Conservation (phyloP, 495 filamentous ascomycete species). For the Tetracladium setigerum region DNA sequence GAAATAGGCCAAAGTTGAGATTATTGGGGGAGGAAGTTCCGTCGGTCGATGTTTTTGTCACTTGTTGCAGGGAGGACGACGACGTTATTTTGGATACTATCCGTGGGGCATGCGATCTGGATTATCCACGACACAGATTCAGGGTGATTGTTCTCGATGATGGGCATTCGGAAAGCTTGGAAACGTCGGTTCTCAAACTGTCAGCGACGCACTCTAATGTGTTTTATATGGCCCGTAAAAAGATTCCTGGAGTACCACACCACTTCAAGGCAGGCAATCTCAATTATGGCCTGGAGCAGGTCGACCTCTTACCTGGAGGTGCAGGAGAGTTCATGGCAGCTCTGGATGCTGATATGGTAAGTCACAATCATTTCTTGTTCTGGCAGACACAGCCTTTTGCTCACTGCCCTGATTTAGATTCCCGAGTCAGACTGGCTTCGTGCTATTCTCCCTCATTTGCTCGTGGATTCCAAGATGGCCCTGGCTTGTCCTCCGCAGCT, state of each 20-base stretch:
- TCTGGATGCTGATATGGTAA: conserved; percentile 45
- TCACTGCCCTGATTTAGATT: conserved; percentile 35
- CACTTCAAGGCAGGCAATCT: conserved; percentile 51
- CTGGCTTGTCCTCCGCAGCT: conserved; percentile 43
- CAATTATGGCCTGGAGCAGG: conserved; percentile 37
- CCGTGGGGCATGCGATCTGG: conserved; percentile 34
- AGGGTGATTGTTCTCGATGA: conserved; percentile 46
- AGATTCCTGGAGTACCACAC: conserved; percentile 37
- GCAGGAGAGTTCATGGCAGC: conserved; percentile 40
- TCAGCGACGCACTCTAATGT: conserved; percentile 27
- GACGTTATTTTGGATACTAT: conserved; percentile 45
- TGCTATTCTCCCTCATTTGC: conserved; percentile 36
- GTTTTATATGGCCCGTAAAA: conserved; percentile 36
- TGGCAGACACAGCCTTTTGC: conserved; percentile 20
- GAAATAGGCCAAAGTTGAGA: conserved; percentile 29
- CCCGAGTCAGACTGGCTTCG: conserved; percentile 44
- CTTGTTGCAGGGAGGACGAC: conserved; percentile 42
- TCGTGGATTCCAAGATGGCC: conserved; percentile 36
- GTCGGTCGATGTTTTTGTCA: conserved; percentile 42
- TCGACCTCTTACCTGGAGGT: conserved; percentile 28
- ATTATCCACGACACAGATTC: conserved; percentile 41
- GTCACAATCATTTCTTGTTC: neutral
- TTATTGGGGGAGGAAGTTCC: conserved; percentile 35
- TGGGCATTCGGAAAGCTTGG: conserved; percentile 29
- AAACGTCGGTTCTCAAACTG: conserved; percentile 19